Evolutionary conservation across 2,329 filamentous ascomycete genomes (phyloP), one percentile per base, ranked within the genome.

Genomic region (Ascochyta koolunga): DNA sequence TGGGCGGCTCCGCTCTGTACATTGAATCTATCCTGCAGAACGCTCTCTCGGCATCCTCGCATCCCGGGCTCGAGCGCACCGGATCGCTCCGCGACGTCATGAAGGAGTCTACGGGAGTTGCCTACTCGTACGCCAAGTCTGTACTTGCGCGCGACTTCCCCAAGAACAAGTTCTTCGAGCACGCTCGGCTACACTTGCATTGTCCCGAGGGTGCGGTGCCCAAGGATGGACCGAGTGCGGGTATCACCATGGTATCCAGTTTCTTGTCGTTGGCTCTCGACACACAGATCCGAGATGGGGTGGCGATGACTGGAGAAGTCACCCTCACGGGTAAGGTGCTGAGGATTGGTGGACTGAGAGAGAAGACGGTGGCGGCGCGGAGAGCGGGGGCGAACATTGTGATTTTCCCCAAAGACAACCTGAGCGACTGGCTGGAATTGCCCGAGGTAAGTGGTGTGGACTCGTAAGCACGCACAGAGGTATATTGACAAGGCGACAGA

Each of bases 231-330:
- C 80, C 80, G 0, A 77, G 72, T 40, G 95, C 95, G 18, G 95
- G 95, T 72, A 95, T 99, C 69, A 99, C 95, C 6, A 99, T 99
- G 95, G 89, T 95, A n/a, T 96, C 92, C 6, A 92, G 90, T 54
- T 78, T 99, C 66, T 81, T 99, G 44, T 93, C 89, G 46, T 80
- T 99, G 58, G 93, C 91, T 8, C 79, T 98, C 33, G 86, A 96
- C 62, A 83, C 84, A 39, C 83, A 88, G 15, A 82, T 99, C 43
- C 83, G 92, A 69, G 91, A 93, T 6, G 91, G 90, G 0, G 87
- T 98, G 64, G 93, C 96, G 54, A 99, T 99, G 95, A 99, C 95
- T 1, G 95, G 95, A 60, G 95, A 99, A 77, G 81, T 99, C 60
- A 99, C 96, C 1, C 87, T 99, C 46, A 99, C 95, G 1, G 95